Percentiles rank a stretch among this genome's conserved stretches.
Evolutionary conservation across 371 early-diverging fungal species (phyloP).

Genomic region (Dichotomocladium elegans): DNA sequence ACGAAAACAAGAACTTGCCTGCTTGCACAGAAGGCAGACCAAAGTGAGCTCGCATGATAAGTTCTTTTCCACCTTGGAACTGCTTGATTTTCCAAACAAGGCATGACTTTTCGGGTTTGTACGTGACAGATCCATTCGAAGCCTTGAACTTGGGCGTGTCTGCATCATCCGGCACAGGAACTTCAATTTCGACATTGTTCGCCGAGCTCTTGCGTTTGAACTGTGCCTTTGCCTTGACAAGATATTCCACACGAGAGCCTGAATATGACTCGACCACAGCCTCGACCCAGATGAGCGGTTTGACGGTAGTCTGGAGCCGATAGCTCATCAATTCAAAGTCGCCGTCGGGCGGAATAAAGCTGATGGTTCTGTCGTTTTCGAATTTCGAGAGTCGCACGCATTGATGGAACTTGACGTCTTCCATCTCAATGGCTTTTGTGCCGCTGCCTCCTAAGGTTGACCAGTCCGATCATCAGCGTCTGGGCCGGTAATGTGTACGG

Average conservation of each 20-base stretch:
- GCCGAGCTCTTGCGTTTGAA: constrained; percentile 96
- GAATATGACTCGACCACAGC: constrained; percentile 89
- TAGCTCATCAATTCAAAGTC: constrained; percentile 99
- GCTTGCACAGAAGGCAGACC: constrained; percentile 93
- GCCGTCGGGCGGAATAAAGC: constrained; percentile 90
- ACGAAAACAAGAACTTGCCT: constrained; percentile 54
- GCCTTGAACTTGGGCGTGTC: constrained; percentile 97
- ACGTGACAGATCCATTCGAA: constrained; percentile 82
- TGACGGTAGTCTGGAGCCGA: constrained; percentile 89
- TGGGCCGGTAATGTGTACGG: background rate
- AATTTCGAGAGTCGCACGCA: constrained; percentile 95
- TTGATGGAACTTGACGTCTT: constrained; percentile 99
- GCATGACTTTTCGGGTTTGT: constrained; percentile 91
- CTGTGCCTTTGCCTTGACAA: constrained; percentile 96
- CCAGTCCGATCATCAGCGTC: background rate
- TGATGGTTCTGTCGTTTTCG: constrained; percentile 95
- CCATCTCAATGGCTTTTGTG: constrained; percentile 98
- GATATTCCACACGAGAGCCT: constrained; percentile 92
- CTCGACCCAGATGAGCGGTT: constrained; percentile 96
- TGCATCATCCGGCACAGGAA: constrained; percentile 97
- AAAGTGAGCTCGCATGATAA: constrained; percentile 93
- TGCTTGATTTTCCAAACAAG: constrained; percentile 98
- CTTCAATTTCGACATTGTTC: constrained; percentile 95
- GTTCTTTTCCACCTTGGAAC: constrained; percentile 97
- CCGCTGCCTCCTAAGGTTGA: constrained; percentile 48